Evolutionary conservation across 345 rosid genomes (phyloP), one percentile per base, ranked within the genome.

Genomic region (Adansonia digitata): DNA sequence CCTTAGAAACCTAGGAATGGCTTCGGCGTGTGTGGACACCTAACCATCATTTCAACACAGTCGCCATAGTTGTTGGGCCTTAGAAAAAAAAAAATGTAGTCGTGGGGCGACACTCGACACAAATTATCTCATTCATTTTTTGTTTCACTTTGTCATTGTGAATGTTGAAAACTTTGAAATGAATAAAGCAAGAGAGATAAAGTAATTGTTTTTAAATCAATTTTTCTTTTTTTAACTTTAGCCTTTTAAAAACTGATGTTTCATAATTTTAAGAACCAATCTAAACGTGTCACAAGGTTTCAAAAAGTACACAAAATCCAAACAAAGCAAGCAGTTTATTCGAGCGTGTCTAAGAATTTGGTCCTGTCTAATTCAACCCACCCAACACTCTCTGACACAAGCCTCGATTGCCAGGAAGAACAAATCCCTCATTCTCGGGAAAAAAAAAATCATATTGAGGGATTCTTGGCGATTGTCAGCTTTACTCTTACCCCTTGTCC

Each of bases 401-500:
- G 59, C 60, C 63, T 74, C 77, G 75, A 53, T 79, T 81, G 80
- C 85, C 88, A 81, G 81, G 80, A 80, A 37, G 65, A 42, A 42
- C 8, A 42, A 35, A 22, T 24, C 68, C 73, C 34, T 10, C 65
- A 71, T 64, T 56, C 35, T 35, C 62, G 35, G 62, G 27, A 34
- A 57, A 57, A 1, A 57, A 52, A 2, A 48, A 17, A 48, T 11
- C 62, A 11, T 26, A 57, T 57, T 82, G 20, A 82, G 83, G 63
- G 63, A 57, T 57, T 35, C 63, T 13, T 35, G 4, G 5, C 26
- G 13, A 57, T 12, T 57, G 63, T 27, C 63, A 15, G 88, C 85
- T 84, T 64, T 84, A 10, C 84, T 88, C 59, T 77, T 87, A 0
- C 75, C 86, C 46, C 77, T 86, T 42, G 77, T 85, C 72, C 80